Evolutionary conservation across 805 yeast species (phyloP).

Genomic region (Candida methanosorbosa): DNA sequence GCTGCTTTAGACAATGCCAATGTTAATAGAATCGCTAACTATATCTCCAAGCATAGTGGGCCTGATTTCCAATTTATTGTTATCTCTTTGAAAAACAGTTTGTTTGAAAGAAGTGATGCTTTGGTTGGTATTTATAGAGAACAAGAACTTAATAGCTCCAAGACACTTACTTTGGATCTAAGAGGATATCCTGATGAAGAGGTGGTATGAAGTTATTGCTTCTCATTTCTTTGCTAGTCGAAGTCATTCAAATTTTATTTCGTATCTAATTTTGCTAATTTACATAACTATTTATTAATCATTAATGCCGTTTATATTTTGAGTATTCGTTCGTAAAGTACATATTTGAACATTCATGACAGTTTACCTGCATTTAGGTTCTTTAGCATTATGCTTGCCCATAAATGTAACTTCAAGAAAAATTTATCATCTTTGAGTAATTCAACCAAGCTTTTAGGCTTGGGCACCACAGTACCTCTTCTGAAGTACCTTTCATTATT

Average conservation of each 20-base stretch:
- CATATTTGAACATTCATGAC: no score
- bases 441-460: constrained; percentile 47
- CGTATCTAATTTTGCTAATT: no score
- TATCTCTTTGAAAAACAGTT: constrained; percentile 77
- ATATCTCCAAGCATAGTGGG: constrained; percentile 66
- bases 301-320: no score
- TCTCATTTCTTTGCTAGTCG: no score
- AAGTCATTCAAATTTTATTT: no score
- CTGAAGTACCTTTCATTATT: constrained; percentile 48
- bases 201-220: no score
- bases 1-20: constrained; percentile 92
- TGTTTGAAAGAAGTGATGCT: constrained; percentile 84
- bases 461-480: constrained; percentile 39
- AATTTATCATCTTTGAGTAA: constrained; percentile 44
- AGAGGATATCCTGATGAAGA: constrained; percentile 44
- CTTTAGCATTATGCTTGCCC: no score
- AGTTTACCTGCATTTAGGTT: no score
- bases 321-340: constrained; percentile 39
- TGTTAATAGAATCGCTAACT: constrained; percentile 79
- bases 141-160: constrained; percentile 63
- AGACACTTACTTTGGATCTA: constrained; percentile 65
- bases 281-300: no score
- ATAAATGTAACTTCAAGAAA: constrained; percentile 51
- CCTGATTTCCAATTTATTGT: constrained; percentile 86
- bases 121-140: constrained; percentile 90